Evolutionary conservation across 495 filamentous ascomycete genomes (phyloP).

Genomic region (Penicillium crystallinum): DNA sequence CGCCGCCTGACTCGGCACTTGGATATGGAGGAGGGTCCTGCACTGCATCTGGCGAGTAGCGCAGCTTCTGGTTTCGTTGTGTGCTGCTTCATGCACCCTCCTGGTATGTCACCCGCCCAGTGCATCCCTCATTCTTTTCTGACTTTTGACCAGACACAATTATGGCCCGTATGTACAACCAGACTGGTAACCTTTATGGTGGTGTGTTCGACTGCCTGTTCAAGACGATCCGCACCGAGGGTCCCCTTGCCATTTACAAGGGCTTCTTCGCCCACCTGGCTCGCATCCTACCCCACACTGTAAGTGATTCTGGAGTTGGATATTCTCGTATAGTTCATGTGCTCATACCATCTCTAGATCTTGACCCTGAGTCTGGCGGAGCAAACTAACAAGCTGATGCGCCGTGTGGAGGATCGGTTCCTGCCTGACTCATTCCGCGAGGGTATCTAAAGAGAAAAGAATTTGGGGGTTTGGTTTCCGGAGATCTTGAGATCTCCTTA

Average conservation of each 20-base stretch:
- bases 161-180: conserved; percentile 99
- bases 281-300: conserved; percentile 89
- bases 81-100: conserved; percentile 96
- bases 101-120: conserved; percentile 57
- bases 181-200: conserved; percentile 92
- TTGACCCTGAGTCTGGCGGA: conserved; percentile 89
- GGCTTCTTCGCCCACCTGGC: conserved; percentile 94
- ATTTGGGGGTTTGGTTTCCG: not conserved
- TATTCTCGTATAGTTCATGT: not conserved
- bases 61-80: conserved; percentile 92
- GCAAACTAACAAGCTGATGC: conserved; percentile 90
- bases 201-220: conserved; percentile 87
- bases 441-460: conserved; percentile 31
- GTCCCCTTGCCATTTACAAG: conserved; percentile 93
- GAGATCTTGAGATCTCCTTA: not conserved
- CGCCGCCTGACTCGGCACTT: conserved; percentile 70
- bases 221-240: conserved; percentile 89
- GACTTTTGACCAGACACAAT: conserved; percentile 69
- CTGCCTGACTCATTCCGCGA: conserved; percentile 46
- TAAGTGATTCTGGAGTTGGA: conserved; percentile 28
- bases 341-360: conserved; percentile 47
- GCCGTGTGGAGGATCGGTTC: conserved; percentile 67
- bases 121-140: too few species aligned
- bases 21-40: conserved; percentile 86
- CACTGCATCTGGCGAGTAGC: conserved; percentile 82